A percentile compares a stretch with the other conserved stretches of the same genome.
Evolutionary conservation across 1,139 yeast species (phyloP).

Genomic region (Spencermartinsiella ligniputridi): DNA sequence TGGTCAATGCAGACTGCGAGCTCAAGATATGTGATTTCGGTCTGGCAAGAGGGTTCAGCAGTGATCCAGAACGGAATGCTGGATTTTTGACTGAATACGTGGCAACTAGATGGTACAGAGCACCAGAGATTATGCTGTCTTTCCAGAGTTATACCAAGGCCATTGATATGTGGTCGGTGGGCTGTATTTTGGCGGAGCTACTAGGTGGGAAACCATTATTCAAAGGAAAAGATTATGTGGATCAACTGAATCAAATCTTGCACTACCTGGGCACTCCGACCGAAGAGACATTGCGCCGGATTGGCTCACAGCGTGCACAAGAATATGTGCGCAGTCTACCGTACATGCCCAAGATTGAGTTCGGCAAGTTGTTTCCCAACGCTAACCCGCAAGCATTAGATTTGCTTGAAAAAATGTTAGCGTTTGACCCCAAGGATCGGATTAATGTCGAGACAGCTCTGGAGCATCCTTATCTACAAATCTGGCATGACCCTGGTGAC

Average conservation of each 20-base stretch:
- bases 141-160: constrained; percentile 93
- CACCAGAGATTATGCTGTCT: constrained; percentile 94
- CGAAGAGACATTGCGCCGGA: constrained; percentile 73
- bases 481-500: constrained; percentile 97
- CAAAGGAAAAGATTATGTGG: constrained; percentile 93
- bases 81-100: constrained; percentile 95
- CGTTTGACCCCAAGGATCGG: constrained; percentile 82
- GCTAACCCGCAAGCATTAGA: constrained; percentile 89
- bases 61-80: constrained; percentile 77
- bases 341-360: constrained; percentile 77
- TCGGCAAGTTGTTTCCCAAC: constrained; percentile 63
- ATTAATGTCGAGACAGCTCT: constrained; percentile 87
- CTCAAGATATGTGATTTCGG: constrained; percentile 96
- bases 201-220: constrained; percentile 90
- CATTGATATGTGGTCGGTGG: constrained; percentile 95
- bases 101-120: constrained; percentile 97
- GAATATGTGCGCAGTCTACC: constrained; percentile 87
- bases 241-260: constrained; percentile 85
- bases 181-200: constrained; percentile 91
- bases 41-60: constrained; percentile 89
- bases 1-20: constrained; percentile 95
- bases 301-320: constrained; percentile 87
- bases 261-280: constrained; percentile 87
- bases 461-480: constrained; percentile 78
- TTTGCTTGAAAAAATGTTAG: constrained; percentile 72